Evolutionary conservation across 176 grass and related monocot genomes (phyloP).

Genomic region (Melocanna baccifera): DNA sequence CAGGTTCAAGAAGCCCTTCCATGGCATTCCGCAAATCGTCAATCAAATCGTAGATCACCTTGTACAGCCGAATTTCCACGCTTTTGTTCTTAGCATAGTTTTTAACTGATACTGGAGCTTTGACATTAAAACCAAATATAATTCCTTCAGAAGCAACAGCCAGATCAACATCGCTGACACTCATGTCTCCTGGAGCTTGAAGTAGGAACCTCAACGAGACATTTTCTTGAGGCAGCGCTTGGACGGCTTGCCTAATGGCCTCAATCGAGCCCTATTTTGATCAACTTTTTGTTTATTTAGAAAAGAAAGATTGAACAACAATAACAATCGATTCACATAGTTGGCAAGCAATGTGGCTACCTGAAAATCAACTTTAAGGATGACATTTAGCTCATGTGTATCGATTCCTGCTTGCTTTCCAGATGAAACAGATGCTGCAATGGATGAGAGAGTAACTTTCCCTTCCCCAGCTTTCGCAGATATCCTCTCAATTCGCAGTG

Average conservation of each 20-base stretch:
- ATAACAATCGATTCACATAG: not conserved
- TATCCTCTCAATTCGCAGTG: conserved; percentile 65
- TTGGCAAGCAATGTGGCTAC: conserved; percentile 35
- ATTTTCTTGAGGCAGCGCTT: conserved; percentile 80
- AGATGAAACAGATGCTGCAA: conserved; percentile 71
- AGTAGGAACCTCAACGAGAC: conserved; percentile 85
- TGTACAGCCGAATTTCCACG: conserved; percentile 90
- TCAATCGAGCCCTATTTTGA: conserved; percentile 82
- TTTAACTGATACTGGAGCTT: conserved; percentile 77
- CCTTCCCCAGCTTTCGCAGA: conserved; percentile 78
- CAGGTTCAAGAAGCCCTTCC: conserved; percentile 92
- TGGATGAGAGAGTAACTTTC: conserved; percentile 79
- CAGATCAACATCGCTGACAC: conserved; percentile 81
- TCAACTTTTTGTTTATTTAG: conserved; percentile 14
- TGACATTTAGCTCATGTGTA: conserved; percentile 85
- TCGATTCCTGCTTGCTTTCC: conserved; percentile 69
- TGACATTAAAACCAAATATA: conserved; percentile 96
- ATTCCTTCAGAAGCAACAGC: conserved; percentile 80
- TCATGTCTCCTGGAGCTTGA: conserved; percentile 86
- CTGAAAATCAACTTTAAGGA: conserved; percentile 98
- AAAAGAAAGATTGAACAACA: conserved; percentile 4
- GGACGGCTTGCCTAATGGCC: conserved; percentile 85
- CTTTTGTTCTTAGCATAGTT: conserved; percentile 63
- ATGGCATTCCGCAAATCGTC: conserved; percentile 93
- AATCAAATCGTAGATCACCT: conserved; percentile 93